Evolutionary conservation across 192 early-diverging fungal genomes (phyloP).

Genomic region (Entomortierella beljakovae): DNA sequence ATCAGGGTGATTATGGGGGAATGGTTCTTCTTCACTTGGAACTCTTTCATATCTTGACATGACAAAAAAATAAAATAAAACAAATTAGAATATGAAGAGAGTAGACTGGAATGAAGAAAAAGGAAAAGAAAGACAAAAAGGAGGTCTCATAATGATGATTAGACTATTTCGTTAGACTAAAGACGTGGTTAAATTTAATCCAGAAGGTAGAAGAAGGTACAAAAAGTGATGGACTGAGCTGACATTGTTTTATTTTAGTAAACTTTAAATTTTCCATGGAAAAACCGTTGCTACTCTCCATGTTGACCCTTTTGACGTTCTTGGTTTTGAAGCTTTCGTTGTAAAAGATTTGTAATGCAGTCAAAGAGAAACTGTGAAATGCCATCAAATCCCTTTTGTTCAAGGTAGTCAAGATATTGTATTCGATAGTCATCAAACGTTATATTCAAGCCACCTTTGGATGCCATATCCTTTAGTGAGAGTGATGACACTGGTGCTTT

Average conservation of each 20-base stretch:
- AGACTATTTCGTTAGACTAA: too few relatives aligned
- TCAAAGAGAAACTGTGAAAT: conserved; percentile 51
- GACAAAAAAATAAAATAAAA: neutral
- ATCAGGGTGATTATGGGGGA: neutral
- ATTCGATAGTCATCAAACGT: conserved; percentile 54
- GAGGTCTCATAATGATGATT: too few relatives aligned
- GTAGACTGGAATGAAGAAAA: neutral
- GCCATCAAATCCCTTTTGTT: conserved; percentile 45
- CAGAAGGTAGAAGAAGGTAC: too few relatives aligned
- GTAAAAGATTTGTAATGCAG: conserved; percentile 31
- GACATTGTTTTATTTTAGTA: too few relatives aligned
- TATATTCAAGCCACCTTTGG: conserved; percentile 46
- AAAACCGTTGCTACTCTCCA: conserved; percentile 4
- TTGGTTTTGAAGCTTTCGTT: conserved; percentile 26
- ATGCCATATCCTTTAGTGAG: conserved; percentile 21
- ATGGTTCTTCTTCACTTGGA: conserved; percentile 7
- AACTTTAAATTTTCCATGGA: too few relatives aligned
- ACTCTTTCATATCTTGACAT: conserved; percentile 13
- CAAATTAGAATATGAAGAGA: neutral
- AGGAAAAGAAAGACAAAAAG: neutral
- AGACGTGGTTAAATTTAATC: too few relatives aligned
- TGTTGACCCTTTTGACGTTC: conserved; percentile 16
- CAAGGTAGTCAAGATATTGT: conserved; percentile 54
- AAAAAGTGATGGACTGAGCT: too few relatives aligned
- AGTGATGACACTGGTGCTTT: conserved; percentile 16